Percentiles rank a stretch among this genome's conserved stretches.
Conservation (phyloP, 2,329 filamentous ascomycete genomes). For the Diatrype stigma region DNA sequence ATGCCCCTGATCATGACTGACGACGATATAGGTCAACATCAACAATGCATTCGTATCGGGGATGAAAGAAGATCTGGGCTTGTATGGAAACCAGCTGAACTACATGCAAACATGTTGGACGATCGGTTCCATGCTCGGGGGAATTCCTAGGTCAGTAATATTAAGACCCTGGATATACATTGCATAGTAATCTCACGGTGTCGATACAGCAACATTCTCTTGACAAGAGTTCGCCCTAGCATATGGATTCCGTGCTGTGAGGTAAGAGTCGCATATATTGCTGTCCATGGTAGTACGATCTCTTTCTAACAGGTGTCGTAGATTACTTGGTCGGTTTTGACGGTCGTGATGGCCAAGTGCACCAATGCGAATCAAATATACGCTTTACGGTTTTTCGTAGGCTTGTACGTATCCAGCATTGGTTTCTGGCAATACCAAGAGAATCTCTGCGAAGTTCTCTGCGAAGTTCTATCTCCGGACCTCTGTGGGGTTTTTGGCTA, state of each 20-base stretch:
- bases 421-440: background rate
- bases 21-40: conserved; percentile 33
- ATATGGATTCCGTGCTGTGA: conserved; percentile 34
- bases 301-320: conserved; percentile 1
- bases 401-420: conserved; percentile 12
- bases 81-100: conserved; percentile 37
- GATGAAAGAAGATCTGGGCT: conserved; percentile 38
- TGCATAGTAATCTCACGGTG: conserved; percentile 5
- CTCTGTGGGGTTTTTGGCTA: too few relatives aligned
- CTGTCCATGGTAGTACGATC: background rate
- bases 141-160: conserved; percentile 25
- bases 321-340: conserved; percentile 28
- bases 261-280: conserved; percentile 6
- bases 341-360: conserved; percentile 29
- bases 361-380: conserved; percentile 30
- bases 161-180: background rate
- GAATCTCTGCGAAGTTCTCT: background rate
- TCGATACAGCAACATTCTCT: conserved; percentile 25
- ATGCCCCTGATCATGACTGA: background rate
- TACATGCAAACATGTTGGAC: conserved; percentile 27
- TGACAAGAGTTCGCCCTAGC: conserved; percentile 32
- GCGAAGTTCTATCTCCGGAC: too few relatives aligned
- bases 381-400: conserved; percentile 32
- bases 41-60: conserved; percentile 42
- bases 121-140: conserved; percentile 27